Percentiles rank a stretch among this genome's conserved stretches.
Evolutionary conservation across 768 basidiomycete genomes (phyloP).

Genomic region (Clathrus columnatus): DNA sequence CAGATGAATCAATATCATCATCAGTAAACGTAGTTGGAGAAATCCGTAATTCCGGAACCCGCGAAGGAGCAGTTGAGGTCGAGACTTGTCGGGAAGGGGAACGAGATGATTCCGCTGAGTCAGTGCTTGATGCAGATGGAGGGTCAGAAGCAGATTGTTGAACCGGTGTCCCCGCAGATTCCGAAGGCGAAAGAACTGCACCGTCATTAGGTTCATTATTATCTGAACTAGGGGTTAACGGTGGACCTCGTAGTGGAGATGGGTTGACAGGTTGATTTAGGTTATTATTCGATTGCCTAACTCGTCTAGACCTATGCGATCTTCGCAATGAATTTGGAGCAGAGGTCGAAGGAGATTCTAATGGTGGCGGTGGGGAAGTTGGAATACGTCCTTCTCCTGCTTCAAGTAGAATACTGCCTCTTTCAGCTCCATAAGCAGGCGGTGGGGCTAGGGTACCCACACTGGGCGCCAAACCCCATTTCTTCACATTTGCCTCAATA

Average conservation of each 20-base stretch:
- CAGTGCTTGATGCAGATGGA: slow-evolving; percentile 44
- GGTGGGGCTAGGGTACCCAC: slow-evolving; percentile 96
- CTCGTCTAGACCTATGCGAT: slow-evolving; percentile 52
- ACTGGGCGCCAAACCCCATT: slow-evolving; percentile 97
- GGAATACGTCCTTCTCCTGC: slow-evolving; percentile 58
- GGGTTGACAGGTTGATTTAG: slow-evolving; percentile 35
- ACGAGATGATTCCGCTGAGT: slow-evolving; percentile 66
- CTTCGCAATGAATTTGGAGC: slow-evolving; percentile 37
- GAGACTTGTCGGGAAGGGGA: slow-evolving; percentile 43
- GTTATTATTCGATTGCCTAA: slow-evolving; percentile 28
- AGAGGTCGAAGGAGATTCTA: slow-evolving; percentile 37
- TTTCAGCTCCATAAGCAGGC: slow-evolving; percentile 94
- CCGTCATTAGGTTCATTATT: slow-evolving; percentile 44
- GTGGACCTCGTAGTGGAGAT: slow-evolving; percentile 60
- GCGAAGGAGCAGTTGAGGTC: not conserved
- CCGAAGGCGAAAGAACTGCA: slow-evolving; percentile 48
- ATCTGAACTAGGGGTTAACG: slow-evolving; percentile 75
- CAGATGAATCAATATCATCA: slow-evolving; percentile 60
- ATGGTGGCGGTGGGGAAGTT: slow-evolving; percentile 33
- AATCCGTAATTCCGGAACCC: not conserved
- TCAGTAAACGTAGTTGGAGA: slow-evolving; percentile 31
- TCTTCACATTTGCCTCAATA: slow-evolving; percentile 99
- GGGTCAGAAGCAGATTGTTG: slow-evolving; percentile 22
- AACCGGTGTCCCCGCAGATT: slow-evolving; percentile 25
- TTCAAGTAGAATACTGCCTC: slow-evolving; percentile 91